Percentiles rank a stretch among this genome's conserved stretches.
phyloP scores from a whole-genome alignment of 1,139 yeast genomes.

The Candida albicans region DNA sequence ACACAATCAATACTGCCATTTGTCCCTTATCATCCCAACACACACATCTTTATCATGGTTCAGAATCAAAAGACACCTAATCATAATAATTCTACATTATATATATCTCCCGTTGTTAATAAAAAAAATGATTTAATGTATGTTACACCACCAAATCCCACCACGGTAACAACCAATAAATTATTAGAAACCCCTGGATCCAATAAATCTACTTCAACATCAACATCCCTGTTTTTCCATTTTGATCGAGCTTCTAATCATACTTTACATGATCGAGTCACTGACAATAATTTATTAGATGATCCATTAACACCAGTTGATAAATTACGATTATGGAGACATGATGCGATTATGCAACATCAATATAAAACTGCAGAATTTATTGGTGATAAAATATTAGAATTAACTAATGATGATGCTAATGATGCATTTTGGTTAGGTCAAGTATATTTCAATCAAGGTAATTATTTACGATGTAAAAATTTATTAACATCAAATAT shows the following conservation, averaged over 20 bases:
- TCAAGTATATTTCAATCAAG: slow-evolving; percentile 76
- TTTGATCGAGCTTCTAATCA: slow-evolving; percentile 24
- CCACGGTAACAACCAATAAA: slow-evolving; percentile 20
- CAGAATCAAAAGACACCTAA: slow-evolving; percentile 39
- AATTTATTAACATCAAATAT: slow-evolving; percentile 51
- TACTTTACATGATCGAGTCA: slow-evolving; percentile 10
- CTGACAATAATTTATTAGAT: slow-evolving; percentile 5
- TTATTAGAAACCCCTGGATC: slow-evolving; percentile 48
- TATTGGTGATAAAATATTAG: slow-evolving; percentile 83
- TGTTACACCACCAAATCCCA: slow-evolving; percentile 57
- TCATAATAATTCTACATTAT: slow-evolving; percentile 62
- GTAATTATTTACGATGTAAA: slow-evolving; percentile 78
- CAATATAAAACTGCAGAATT: slow-evolving; percentile 88
- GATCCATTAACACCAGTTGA: slow-evolving; percentile 70
- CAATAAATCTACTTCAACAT: slow-evolving; percentile 19
- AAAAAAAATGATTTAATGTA: slow-evolving; percentile 46
- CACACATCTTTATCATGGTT: slow-evolving; percentile 25
- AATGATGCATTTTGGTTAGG: slow-evolving; percentile 97
- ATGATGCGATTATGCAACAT: slow-evolving; percentile 91
- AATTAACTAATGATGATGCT: slow-evolving; percentile 80
- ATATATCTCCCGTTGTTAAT: slow-evolving; percentile 59
- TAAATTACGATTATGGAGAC: slow-evolving; percentile 86
- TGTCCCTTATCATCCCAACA: slow-evolving; percentile 1
- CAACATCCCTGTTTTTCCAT: slow-evolving; percentile 37
- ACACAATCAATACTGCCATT: too few species aligned